Percentiles rank a stretch among this genome's conserved stretches.
Evolutionary conservation across 805 yeast genomes (phyloP).

Genomic region (Kurtzmaniella fragi): DNA sequence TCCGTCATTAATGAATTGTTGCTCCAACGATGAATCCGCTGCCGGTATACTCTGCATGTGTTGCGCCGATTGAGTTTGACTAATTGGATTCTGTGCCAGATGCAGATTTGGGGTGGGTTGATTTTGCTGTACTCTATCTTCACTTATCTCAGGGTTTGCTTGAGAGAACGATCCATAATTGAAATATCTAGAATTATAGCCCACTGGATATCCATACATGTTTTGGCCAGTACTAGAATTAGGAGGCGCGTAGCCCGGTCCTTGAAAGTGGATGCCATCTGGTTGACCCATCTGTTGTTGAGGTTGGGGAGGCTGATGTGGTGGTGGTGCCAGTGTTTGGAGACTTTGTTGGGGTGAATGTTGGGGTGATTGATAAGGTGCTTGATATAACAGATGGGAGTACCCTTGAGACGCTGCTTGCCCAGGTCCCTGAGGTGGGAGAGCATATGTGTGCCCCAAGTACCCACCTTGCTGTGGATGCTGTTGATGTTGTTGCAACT

Average conservation of each 20-base stretch:
- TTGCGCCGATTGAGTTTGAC: no score
- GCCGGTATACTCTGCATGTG: no score
- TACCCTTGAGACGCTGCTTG: background rate
- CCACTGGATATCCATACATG: no score
- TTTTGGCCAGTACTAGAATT: no score
- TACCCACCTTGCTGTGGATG: slow-evolving; percentile 1
- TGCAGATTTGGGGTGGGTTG: no score
- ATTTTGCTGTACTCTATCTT: no score
- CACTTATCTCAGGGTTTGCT: no score
- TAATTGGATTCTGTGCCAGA: no score
- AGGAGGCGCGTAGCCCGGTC: no score
- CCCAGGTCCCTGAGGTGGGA: slow-evolving; percentile 1
- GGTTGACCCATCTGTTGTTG: background rate
- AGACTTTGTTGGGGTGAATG: slow-evolving; percentile 1
- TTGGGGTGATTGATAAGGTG: slow-evolving; percentile 1
- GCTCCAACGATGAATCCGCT: background rate
- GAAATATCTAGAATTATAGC: no score
- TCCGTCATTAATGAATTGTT: background rate
- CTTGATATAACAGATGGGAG: slow-evolving; percentile 1
- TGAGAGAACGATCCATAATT: no score
- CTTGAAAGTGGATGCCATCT: no score
- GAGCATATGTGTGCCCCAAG: slow-evolving; percentile 1
- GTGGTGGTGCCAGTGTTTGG: slow-evolving; percentile 1
- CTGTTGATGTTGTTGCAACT: slow-evolving; percentile 1
- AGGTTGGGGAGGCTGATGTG: slow-evolving; percentile 3